Base-by-base conservation (phyloP, 176 grass and related monocot genomes). In the Rhipidocladum racemiflorum region DNA sequence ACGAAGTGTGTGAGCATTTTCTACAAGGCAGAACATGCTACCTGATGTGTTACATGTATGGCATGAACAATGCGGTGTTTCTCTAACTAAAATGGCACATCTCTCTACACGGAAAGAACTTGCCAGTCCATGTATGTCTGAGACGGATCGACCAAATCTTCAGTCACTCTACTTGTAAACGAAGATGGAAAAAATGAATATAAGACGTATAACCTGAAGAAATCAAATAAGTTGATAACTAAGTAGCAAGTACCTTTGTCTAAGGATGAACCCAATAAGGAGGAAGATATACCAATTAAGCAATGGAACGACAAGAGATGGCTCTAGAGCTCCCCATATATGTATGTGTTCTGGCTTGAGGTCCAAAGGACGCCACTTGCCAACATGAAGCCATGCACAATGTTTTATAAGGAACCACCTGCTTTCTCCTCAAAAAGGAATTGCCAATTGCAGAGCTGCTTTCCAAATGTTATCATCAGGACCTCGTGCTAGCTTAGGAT, bases 381-480 rank as follows among this genome's bases (percentile, higher is more conserved):
- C 61, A 62, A 72, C 68, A 79, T 74, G 75, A 79, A 66, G 40
- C 32, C 38, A 74, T 72, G 66, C 11, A 53, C 68, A 39, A 66
- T 56, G 32, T 60, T 74, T 67, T 84, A 88, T 84, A 80, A 79
- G 75, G 68, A 40, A 29, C 39, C 61, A 44, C 28, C 83, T 15
- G 16, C 39, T 50, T 68, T 84, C 50, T 57, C 17, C 23, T 85
- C 32, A 84, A 21, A 74, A 88, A 88, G 24, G 46, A 60, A 24
- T 7, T 27, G 24, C 75, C 61, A 89, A 62, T 79, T 80, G 81
- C 61, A 34, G n/a, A 72, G n/a, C 50, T 80, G 13, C 87, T 89
- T 89, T 89, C 64, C 34, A 80, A 89, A 89, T 75, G 50, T 84
- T 89, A 80, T 84, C 81, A 68, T 69, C 54, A 69, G 68, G 61